Evolutionary conservation across 495 filamentous ascomycete species (phyloP), one percentile per base, ranked within the genome.

Genomic region (Lasiosphaeria hispida): DNA sequence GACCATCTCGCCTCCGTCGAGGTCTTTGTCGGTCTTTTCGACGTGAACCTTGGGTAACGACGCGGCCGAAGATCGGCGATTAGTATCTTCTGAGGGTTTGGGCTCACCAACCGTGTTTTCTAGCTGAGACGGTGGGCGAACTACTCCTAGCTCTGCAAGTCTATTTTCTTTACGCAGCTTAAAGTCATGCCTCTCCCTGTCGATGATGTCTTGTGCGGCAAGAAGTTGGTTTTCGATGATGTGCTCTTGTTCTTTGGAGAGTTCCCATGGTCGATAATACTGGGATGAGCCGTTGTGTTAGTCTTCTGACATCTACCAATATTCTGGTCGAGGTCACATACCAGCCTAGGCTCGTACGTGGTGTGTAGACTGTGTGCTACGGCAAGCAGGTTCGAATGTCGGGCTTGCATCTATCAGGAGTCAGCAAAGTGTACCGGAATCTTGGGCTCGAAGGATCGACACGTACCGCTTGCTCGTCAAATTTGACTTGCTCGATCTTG

Each of bases 231-330:
- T 61, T 30, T 77, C 66, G 61, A 84, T 75, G 7, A 60, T 72
- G 5, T 74, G 66, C 53, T 81, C 73, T 59, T 83, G 73, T 42
- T 68, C 78, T 4, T 79, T 71, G 33, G 82, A 80, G 50, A 88
- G 75, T 65, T 92, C 84, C 87, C 89, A 96, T 6, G 94, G 94
- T 49, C 87, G 87, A 72, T 96, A 98, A 71, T 86, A 93, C 93
- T 97, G 64, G 34, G 48, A 40, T 37, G 53, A 13, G 57, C 76
- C 58, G 75, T 5, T 30, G 61, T 50, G 36, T 45, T 11, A 23
- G 64, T 58, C 64, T 9, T 34, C 53, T 30, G 1, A 33, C 39
- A 9, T 38, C 23, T 54, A 8, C 40, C 15, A 11, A 54, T 30
- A 8, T 41, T 2, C 4, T 41, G 39, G 10, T 13, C n/a, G 11